Evolutionary conservation across 1,284 basidiomycete genomes (phyloP).

Genomic region (Melanopsichium pennsylvanicum): DNA sequence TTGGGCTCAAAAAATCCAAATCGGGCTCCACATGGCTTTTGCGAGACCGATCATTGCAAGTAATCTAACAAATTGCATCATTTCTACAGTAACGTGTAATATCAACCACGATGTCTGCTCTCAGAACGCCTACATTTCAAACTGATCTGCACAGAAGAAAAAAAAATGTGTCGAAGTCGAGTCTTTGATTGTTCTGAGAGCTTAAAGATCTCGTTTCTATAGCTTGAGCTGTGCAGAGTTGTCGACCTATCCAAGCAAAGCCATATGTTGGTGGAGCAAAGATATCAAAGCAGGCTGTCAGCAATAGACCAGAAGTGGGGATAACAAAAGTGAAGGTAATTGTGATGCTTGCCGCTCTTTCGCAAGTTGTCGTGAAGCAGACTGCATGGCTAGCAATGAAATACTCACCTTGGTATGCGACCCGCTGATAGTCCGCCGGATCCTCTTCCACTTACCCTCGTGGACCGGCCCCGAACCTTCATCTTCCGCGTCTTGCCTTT

Average conservation of each 20-base stretch:
- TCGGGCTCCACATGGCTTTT: constrained; percentile 16
- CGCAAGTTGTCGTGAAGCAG: background rate
- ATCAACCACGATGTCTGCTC: too few relatives aligned
- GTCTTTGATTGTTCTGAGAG: background rate
- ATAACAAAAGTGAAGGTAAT: background rate
- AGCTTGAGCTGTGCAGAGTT: constrained; percentile 46
- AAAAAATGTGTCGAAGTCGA: background rate
- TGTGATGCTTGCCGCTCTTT: too few relatives aligned
- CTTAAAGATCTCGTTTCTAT: background rate
- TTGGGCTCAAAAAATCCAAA: background rate
- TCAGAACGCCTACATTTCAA: too few relatives aligned
- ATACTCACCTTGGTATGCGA: constrained; percentile 51
- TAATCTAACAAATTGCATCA: too few relatives aligned
- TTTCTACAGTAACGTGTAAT: too few relatives aligned
- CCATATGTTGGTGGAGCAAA: too few relatives aligned
- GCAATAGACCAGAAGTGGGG: too few relatives aligned
- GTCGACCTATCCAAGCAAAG: constrained; percentile 46
- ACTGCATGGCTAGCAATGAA: background rate
- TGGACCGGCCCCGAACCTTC: constrained; percentile 23
- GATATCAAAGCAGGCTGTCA: too few relatives aligned
- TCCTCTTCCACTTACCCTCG: constrained; percentile 42
- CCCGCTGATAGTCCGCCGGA: constrained; percentile 35
- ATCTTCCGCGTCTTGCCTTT: constrained; percentile 27
- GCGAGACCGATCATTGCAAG: too few relatives aligned
- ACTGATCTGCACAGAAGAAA: too few relatives aligned